A percentile compares a stretch with the other conserved stretches of the same genome.
Evolutionary conservation across 768 basidiomycete genomes (phyloP).

Genomic region (Leccinellum albellum): DNA sequence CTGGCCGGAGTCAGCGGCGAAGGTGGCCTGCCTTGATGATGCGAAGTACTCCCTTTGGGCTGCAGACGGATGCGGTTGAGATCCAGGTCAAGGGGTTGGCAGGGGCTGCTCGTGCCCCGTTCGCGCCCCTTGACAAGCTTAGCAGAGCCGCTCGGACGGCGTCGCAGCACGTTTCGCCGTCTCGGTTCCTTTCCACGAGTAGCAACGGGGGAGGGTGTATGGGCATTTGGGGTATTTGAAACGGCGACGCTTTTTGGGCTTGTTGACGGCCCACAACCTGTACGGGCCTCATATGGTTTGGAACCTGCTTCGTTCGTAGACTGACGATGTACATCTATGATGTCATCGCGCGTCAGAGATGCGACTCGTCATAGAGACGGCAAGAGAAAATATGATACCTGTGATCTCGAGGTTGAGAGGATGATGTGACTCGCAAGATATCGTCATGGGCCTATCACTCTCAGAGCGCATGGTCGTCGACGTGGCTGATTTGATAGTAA

Average conservation of each 20-base stretch:
- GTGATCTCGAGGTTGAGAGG: constrained; percentile 22
- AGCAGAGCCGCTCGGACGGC: constrained; percentile 27
- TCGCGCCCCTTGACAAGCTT: constrained; percentile 19
- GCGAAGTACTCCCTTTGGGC: background rate
- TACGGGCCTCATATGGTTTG: constrained; percentile 1
- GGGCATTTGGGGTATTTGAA: background rate
- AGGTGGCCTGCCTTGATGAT: background rate
- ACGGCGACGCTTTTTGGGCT: constrained; percentile 15
- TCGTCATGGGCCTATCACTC: constrained; percentile 10
- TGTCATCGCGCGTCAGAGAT: background rate
- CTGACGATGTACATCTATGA: constrained; percentile 18
- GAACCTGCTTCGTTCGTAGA: constrained; percentile 14
- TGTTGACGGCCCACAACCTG: background rate
- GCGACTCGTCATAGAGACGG: background rate
- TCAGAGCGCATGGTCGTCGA: constrained; percentile 5
- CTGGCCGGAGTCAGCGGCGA: constrained; percentile 42
- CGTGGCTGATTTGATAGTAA: constrained; percentile 17
- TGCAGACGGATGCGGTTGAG: background rate
- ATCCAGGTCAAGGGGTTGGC: background rate
- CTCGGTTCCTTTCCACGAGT: constrained; percentile 12
- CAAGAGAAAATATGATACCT: constrained; percentile 1
- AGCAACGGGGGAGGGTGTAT: background rate
- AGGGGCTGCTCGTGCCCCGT: constrained; percentile 8
- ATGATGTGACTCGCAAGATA: constrained; percentile 18
- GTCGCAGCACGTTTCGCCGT: constrained; percentile 32